phyloP scores from a whole-genome alignment of 371 early-diverging fungal genomes.

The Mycotypha africana region DNA sequence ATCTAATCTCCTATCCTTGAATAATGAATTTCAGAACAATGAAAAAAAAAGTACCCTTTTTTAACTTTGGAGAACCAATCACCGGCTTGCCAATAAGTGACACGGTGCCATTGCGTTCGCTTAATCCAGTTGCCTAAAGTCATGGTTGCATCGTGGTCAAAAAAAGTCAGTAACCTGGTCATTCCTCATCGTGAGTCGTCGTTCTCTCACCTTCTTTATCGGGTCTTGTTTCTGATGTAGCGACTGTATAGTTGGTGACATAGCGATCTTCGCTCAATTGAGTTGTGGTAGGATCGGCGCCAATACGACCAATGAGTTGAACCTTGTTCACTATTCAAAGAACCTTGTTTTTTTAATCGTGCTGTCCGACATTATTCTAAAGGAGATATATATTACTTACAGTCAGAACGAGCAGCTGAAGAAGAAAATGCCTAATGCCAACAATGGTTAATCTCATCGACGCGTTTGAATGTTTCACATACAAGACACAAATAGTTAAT shows the following conservation, averaged over 20 bases:
- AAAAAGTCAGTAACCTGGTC: not conserved
- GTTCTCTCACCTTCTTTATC: slow-evolving; percentile 46
- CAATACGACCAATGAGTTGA: slow-evolving; percentile 51
- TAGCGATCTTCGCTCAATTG: slow-evolving; percentile 30
- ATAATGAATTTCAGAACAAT: too few relatives aligned
- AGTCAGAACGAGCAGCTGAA: slow-evolving; percentile 18
- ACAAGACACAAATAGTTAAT: not conserved
- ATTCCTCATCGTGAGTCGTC: not conserved
- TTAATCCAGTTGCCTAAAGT: slow-evolving; percentile 49
- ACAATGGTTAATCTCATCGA: too few relatives aligned
- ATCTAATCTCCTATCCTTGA: too few relatives aligned
- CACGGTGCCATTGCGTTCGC: slow-evolving; percentile 60
- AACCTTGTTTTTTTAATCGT: not conserved
- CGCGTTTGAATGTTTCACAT: slow-evolving; percentile 1
- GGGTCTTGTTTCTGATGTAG: slow-evolving; percentile 51
- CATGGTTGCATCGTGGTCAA: too few relatives aligned
- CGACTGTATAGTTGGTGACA: slow-evolving; percentile 53
- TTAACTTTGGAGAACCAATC: slow-evolving; percentile 44
- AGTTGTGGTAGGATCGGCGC: slow-evolving; percentile 41
- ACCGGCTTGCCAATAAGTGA: slow-evolving; percentile 43
- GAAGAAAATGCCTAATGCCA: slow-evolving; percentile 21
- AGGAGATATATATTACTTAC: slow-evolving; percentile 8
- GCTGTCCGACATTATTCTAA: not conserved
- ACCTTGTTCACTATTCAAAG: slow-evolving; percentile 42
- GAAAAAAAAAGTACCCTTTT: too few relatives aligned